These are phyloP conservation scores for Cryptococcus maquisensis DNA, from an alignment of 1,284 basidiomycete genomes.

Conservation along the genomic window DNA sequence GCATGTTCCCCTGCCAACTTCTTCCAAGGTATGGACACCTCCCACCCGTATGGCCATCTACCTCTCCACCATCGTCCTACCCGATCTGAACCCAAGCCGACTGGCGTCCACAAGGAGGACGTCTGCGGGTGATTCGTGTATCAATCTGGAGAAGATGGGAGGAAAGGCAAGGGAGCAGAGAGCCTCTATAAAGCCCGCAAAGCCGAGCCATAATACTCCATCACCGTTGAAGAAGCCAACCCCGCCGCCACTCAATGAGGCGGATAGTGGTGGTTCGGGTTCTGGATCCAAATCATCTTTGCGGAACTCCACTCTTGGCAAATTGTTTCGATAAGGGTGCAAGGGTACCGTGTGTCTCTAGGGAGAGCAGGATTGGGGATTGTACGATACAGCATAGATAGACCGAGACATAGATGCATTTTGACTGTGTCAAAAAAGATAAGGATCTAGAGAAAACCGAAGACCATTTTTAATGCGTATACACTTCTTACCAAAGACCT, in stretches of 20 bases:
- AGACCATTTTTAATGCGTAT: constrained; percentile 7
- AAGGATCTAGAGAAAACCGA: constrained; percentile 4
- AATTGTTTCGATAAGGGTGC: constrained; percentile 4
- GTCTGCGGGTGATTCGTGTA: background rate
- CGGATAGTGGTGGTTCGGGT: too few relatives aligned
- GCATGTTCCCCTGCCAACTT: background rate
- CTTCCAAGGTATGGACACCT: constrained; percentile 19
- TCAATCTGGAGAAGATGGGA: too few relatives aligned
- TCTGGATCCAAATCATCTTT: background rate
- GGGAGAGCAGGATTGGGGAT: background rate
- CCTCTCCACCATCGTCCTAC: constrained; percentile 44
- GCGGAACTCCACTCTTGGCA: constrained; percentile 4
- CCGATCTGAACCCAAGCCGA: constrained; percentile 37
- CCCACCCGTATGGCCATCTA: constrained; percentile 44
- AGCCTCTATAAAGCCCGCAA: too few relatives aligned
- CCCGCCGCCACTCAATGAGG: background rate
- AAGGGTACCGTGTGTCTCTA: background rate
- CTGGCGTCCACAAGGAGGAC: background rate
- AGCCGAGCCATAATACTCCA: too few relatives aligned
- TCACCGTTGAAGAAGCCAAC: background rate
- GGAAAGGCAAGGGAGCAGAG: too few relatives aligned
- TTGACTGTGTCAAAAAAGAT: constrained; percentile 3
- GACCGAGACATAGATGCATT: constrained; percentile 6
- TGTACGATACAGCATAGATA: too few relatives aligned
- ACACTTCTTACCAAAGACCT: background rate